A percentile compares a stretch with the other conserved stretches of the same genome.
phyloP scores from a whole-genome alignment of 148 eudicot species.

The Pouteria glomerata region DNA sequence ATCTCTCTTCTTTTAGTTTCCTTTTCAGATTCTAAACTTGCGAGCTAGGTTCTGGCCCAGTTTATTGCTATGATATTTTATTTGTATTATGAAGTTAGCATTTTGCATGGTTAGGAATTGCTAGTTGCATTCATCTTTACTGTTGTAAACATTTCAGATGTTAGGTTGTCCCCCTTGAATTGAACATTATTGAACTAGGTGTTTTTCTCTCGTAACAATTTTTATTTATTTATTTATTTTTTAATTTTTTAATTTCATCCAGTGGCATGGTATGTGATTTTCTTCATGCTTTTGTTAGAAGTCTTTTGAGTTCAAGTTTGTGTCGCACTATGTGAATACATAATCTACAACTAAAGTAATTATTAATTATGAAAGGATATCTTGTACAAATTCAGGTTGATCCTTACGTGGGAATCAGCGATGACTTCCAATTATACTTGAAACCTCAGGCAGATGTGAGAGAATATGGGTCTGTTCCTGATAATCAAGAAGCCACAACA shows the following conservation, averaged over 20 bases:
- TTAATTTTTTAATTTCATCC: not conserved
- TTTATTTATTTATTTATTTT: no score
- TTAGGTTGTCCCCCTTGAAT: no score
- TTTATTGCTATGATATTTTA: no score
- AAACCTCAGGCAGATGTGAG: slow-evolving; percentile 52
- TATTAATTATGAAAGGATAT: not conserved
- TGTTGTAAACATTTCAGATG: no score
- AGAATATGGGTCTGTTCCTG: slow-evolving; percentile 52
- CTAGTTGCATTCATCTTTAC: no score
- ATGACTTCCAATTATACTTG: slow-evolving; percentile 65
- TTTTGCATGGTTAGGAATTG: no score
- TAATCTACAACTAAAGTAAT: not conserved
- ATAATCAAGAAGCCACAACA: slow-evolving; percentile 54
- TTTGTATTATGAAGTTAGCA: no score
- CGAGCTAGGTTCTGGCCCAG: no score
- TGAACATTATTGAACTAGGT: no score
- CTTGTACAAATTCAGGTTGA: slow-evolving; percentile 47
- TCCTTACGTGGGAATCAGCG: slow-evolving; percentile 64
- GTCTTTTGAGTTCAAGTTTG: not conserved
- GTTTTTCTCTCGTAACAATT: no score
- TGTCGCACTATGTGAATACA: not conserved
- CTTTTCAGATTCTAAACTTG: no score
- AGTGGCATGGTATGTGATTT: not conserved
- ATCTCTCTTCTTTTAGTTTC: no score
- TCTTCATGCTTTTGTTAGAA: not conserved